Evolutionary conservation across 2,329 filamentous ascomycete species (phyloP).

Genomic region (Colletotrichum cordylinicola): DNA sequence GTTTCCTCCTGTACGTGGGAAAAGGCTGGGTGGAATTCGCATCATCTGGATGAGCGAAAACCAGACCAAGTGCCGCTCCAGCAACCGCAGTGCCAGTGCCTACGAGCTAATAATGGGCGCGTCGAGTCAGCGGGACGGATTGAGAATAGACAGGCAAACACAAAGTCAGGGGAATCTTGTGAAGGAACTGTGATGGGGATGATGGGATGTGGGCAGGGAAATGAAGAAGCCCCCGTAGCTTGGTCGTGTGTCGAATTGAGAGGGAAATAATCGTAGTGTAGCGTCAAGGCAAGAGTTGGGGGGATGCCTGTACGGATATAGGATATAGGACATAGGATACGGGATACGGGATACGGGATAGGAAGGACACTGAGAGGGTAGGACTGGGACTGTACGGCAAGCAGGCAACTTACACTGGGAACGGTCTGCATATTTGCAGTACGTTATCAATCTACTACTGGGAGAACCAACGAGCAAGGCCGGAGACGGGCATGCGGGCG

Average conservation of each 20-base stretch:
- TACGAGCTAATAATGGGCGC: slow-evolving; percentile 53
- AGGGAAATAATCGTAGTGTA: neutral
- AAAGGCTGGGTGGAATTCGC: slow-evolving; percentile 29
- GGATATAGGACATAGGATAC: neutral
- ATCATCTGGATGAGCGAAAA: slow-evolving; percentile 61
- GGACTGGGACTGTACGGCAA: neutral
- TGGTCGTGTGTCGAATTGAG: neutral
- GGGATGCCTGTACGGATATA: slow-evolving; percentile 21
- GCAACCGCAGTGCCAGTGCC: slow-evolving; percentile 67
- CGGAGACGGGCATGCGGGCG: slow-evolving; percentile 19
- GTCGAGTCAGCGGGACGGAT: slow-evolving; percentile 12
- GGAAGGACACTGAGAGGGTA: neutral
- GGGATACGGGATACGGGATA: neutral
- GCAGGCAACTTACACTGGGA: slow-evolving; percentile 49
- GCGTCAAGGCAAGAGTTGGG: neutral
- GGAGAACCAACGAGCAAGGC: slow-evolving; percentile 26
- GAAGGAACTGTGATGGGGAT: neutral
- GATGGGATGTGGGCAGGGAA: neutral
- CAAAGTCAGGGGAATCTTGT: slow-evolving; percentile 17
- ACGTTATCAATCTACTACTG: slow-evolving; percentile 41
- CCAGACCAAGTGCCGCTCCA: slow-evolving; percentile 63
- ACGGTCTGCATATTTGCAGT: slow-evolving; percentile 58
- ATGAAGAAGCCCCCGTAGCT: neutral
- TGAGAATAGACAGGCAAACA: neutral
- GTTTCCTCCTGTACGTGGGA: slow-evolving; percentile 15